A percentile compares a stretch with the other conserved stretches of the same genome.
Evolutionary conservation across 352 stramenopile genomes (phyloP).

Genomic region (Phytophthora brassicae): DNA sequence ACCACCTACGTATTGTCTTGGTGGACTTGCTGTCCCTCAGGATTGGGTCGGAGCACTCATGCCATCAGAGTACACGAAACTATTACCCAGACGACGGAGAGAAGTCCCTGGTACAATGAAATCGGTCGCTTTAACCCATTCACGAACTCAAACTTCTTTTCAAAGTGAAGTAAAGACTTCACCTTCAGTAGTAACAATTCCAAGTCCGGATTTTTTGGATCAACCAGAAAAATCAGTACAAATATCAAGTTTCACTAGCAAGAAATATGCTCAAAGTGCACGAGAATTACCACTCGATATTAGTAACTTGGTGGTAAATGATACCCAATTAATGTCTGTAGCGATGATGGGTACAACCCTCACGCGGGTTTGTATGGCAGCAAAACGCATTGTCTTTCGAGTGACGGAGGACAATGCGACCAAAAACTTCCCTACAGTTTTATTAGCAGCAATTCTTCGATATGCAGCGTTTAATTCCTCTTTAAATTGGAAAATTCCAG

Average conservation of each 20-base stretch:
- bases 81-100: constrained; percentile 45
- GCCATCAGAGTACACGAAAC: constrained; percentile 69
- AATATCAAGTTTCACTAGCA: constrained; percentile 3
- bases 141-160: no score
- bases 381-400: constrained; percentile 48
- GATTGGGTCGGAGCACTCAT: constrained; percentile 72
- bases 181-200: no score
- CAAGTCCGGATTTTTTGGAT: no score
- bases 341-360: constrained; percentile 26
- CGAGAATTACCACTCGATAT: not conserved
- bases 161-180: no score
- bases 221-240: no score
- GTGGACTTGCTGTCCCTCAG: constrained; percentile 46
- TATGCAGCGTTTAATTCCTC: constrained; percentile 35
- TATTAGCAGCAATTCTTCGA: constrained; percentile 48
- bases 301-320: no score
- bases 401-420: constrained; percentile 34
- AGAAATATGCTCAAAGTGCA: constrained; percentile 4
- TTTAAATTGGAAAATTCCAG: constrained; percentile 35
- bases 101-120: not conserved
- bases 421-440: constrained; percentile 36
- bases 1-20: constrained; percentile 43
- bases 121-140: no score
- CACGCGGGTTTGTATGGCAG: constrained; percentile 26
- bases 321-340: not conserved